phyloP scores from a whole-genome alignment of 441 rosid genomes.

The Raphanus hybrid region DNA sequence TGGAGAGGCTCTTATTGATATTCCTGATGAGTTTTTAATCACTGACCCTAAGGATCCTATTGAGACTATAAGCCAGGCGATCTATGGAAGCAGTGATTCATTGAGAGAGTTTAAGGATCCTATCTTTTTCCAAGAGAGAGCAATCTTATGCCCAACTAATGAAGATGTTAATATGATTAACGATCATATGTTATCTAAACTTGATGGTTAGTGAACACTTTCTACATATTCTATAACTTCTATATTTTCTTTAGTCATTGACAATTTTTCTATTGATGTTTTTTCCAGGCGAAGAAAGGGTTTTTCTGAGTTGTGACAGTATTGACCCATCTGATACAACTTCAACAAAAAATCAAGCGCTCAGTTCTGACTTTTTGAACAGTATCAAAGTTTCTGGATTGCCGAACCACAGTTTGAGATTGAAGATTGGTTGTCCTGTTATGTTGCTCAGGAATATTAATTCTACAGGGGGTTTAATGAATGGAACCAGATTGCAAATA shows the following conservation, averaged over 20 bases:
- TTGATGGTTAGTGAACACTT: background rate
- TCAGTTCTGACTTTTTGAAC: background rate
- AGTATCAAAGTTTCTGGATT: background rate
- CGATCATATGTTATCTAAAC: background rate
- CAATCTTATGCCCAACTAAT: background rate
- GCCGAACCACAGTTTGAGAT: background rate
- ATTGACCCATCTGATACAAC: background rate
- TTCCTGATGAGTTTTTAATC: background rate
- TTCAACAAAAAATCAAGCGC: background rate
- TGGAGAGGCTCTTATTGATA: background rate
- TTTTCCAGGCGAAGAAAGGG: background rate
- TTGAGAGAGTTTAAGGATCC: background rate
- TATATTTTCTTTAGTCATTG: background rate
- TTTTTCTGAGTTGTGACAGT: background rate
- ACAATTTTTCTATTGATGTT: background rate
- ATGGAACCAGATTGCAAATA: background rate
- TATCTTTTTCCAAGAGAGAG: background rate
- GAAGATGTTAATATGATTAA: background rate
- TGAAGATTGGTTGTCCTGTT: background rate
- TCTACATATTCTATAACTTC: background rate
- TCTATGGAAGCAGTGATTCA: background rate
- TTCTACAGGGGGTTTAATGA: background rate
- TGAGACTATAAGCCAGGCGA: background rate
- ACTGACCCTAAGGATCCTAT: background rate
- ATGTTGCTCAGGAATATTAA: background rate